These are phyloP conservation scores for Alternaria gansuensis DNA, from an alignment of 2,329 filamentous ascomycete genomes.

Conservation along the genomic window DNA sequence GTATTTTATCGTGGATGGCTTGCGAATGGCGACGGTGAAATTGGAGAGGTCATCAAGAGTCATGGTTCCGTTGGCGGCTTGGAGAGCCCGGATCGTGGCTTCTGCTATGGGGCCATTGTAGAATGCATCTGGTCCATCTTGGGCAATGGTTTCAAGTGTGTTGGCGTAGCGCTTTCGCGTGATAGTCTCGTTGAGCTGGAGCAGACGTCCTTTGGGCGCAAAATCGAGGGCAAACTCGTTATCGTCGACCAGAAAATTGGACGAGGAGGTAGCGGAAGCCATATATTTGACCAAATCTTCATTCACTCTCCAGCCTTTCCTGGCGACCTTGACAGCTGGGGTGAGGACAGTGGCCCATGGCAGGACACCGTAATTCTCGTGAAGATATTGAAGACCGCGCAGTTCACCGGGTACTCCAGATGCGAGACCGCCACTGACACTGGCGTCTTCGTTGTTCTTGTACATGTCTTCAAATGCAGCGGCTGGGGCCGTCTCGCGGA, in stretches of 20 bases:
- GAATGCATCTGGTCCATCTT: slow-evolving; percentile 75
- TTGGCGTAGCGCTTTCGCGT: slow-evolving; percentile 82
- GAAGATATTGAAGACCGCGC: slow-evolving; percentile 79
- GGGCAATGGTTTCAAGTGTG: slow-evolving; percentile 79
- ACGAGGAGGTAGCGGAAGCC: slow-evolving; percentile 56
- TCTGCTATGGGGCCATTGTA: slow-evolving; percentile 77
- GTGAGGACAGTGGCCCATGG: slow-evolving; percentile 70
- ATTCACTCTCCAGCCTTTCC: slow-evolving; percentile 67
- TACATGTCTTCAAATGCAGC: slow-evolving; percentile 89
- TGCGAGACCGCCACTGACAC: slow-evolving; percentile 74
- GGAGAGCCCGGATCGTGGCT: slow-evolving; percentile 74
- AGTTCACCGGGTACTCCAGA: slow-evolving; percentile 77
- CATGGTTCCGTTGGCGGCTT: slow-evolving; percentile 80
- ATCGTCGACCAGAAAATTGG: slow-evolving; percentile 77
- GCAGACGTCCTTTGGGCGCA: slow-evolving; percentile 78
- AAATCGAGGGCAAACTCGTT: slow-evolving; percentile 88
- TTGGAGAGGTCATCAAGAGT: slow-evolving; percentile 78
- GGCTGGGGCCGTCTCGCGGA: slow-evolving; percentile 85
- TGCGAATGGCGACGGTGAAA: slow-evolving; percentile 73
- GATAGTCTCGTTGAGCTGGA: slow-evolving; percentile 78
- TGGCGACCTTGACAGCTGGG: slow-evolving; percentile 77
- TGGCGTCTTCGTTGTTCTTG: slow-evolving; percentile 71
- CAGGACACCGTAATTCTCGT: slow-evolving; percentile 71
- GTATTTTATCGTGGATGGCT: slow-evolving; percentile 64
- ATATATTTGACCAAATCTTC: slow-evolving; percentile 81